These are phyloP conservation scores for Podospora conica DNA, from an alignment of 495 filamentous ascomycete genomes.

Conservation along the genomic window DNA sequence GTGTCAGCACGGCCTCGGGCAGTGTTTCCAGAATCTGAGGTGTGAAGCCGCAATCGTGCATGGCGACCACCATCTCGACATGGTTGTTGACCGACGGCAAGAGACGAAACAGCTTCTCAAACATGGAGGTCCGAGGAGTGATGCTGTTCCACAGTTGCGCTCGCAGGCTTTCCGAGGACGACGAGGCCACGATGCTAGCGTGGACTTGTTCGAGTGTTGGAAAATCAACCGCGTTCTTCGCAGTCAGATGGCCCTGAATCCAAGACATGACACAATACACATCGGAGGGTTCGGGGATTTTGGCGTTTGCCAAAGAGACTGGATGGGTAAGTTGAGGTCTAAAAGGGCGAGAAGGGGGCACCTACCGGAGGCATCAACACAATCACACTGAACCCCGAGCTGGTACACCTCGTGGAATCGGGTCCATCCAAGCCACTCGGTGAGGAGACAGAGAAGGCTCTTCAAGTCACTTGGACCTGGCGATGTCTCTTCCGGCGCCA, in stretches of 20 bases:
- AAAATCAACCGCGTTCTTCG: conserved; percentile 42
- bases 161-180: conserved; percentile 6
- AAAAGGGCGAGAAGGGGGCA: neutral
- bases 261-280: conserved; percentile 59
- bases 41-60: conserved; percentile 55
- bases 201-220: conserved; percentile 54
- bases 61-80: conserved; percentile 51
- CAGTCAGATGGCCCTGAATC: conserved; percentile 61
- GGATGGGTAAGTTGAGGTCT: conserved; percentile 13
- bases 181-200: conserved; percentile 1
- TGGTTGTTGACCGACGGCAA: conserved; percentile 34
- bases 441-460: conserved; percentile 71
- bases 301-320: conserved; percentile 13
- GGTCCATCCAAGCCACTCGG: conserved; percentile 77
- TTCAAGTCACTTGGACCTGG: conserved; percentile 51
- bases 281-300: conserved; percentile 51
- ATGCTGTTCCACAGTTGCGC: conserved; percentile 23
- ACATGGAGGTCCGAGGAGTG: conserved; percentile 57
- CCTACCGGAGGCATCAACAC: conserved; percentile 25
- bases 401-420: conserved; percentile 69
- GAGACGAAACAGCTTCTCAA: conserved; percentile 50
- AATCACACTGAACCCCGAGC: conserved; percentile 53
- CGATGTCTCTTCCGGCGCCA: conserved; percentile 49
- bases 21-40: conserved; percentile 63
- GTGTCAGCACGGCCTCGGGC: conserved; percentile 72